A percentile compares a stretch with the other conserved stretches of the same genome.
These are phyloP conservation scores for Nannochloropsis granulata DNA, from an alignment of 108 stramenopile genomes.

Conservation along the genomic window DNA sequence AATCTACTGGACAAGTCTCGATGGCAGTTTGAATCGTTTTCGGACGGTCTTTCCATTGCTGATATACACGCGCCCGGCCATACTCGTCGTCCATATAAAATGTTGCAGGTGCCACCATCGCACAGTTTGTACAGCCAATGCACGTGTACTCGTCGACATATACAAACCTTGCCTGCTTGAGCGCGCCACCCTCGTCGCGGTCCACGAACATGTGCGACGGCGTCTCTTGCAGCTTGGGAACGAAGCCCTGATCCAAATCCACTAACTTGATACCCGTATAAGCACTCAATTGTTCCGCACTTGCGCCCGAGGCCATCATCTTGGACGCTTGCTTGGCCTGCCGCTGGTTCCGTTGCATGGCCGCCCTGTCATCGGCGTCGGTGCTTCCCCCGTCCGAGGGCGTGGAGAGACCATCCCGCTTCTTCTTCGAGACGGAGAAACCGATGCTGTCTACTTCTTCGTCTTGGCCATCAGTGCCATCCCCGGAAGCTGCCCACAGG, in stretches of 20 bases:
- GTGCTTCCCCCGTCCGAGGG: background rate
- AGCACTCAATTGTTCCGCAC: background rate
- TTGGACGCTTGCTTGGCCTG: background rate
- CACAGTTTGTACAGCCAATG: slow-evolving; percentile 74
- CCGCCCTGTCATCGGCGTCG: background rate
- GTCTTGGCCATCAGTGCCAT: background rate
- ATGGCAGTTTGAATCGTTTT: slow-evolving; percentile 65
- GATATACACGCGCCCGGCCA: slow-evolving; percentile 69
- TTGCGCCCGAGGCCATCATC: background rate
- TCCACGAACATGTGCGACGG: slow-evolving; percentile 8
- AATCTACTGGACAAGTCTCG: slow-evolving; percentile 78
- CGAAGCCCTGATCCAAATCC: background rate
- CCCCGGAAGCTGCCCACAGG: background rate
- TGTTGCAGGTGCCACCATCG: slow-evolving; percentile 62
- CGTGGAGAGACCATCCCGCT: background rate
- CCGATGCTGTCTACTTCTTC: background rate
- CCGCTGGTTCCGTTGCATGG: background rate
- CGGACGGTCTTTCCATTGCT: slow-evolving; percentile 78
- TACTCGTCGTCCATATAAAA: slow-evolving; percentile 79
- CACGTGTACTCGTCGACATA: slow-evolving; percentile 84
- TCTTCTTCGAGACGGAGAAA: background rate
- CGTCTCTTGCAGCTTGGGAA: background rate
- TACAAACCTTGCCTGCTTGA: slow-evolving; percentile 24
- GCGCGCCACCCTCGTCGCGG: slow-evolving; percentile 1
- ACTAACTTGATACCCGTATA: background rate